Conservation (phyloP, 371 early-diverging fungal genomes). For the Mucor racemosus region DNA sequence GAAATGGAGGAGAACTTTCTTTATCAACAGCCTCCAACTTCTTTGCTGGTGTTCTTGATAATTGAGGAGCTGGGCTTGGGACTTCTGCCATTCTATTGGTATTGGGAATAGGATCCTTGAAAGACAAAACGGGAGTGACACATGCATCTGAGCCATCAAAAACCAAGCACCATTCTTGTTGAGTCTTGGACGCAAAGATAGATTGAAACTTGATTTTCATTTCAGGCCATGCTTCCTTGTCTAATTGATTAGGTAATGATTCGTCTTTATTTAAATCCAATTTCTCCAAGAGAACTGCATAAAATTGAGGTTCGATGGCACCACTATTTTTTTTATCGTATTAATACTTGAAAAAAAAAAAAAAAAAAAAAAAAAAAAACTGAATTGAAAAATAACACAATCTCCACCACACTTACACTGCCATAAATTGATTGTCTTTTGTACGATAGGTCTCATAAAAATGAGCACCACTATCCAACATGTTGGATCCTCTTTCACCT, state of each 20-base stretch:
- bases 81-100: conserved; percentile 39
- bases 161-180: conserved; percentile 69
- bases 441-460: conserved; percentile 78
- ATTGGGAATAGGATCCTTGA: conserved; percentile 46
- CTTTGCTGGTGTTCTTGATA: conserved; percentile 66
- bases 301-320: conserved; percentile 77
- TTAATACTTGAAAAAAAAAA: no score
- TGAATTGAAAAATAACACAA: not conserved
- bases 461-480: conserved; percentile 75
- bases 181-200: conserved; percentile 63
- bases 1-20: conserved; percentile 32
- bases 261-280: conserved; percentile 46
- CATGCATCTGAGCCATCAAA: conserved; percentile 77
- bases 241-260: conserved; percentile 58
- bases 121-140: conserved; percentile 70
- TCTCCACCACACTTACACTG: conserved; percentile 53
- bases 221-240: conserved; percentile 57
- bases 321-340: conserved; percentile 46
- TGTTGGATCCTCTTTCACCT: conserved; percentile 63
- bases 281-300: conserved; percentile 59
- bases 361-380: no score
- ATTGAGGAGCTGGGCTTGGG: conserved; percentile 64
- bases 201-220: conserved; percentile 57
- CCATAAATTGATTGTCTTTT: conserved; percentile 70
- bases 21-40: conserved; percentile 7